A percentile compares a stretch with the other conserved stretches of the same genome.
These are phyloP conservation scores for Soucietia sequanensis DNA, from an alignment of 805 yeast species.

Conservation along the genomic window DNA sequence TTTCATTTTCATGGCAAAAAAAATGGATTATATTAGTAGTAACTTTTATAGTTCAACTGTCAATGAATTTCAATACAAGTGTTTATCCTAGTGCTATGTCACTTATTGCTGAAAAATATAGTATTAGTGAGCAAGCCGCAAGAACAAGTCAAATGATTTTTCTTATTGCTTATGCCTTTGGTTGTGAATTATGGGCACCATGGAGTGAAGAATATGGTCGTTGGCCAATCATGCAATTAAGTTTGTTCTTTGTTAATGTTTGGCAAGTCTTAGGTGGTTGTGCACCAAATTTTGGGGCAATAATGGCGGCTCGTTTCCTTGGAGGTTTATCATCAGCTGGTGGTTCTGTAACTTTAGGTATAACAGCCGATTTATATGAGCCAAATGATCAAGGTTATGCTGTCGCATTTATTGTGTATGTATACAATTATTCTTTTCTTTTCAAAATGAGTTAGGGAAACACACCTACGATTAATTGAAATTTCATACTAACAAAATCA, in stretches of 20 bases:
- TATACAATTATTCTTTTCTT: no score
- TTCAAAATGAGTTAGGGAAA: no score
- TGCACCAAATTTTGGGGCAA: conserved; percentile 27
- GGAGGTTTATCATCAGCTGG: conserved; percentile 34
- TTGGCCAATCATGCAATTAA: conserved; percentile 31
- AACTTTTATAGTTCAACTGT: conserved; percentile 35
- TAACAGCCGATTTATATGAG: conserved; percentile 35
- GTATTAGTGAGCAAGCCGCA: conserved; percentile 20
- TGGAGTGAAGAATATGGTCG: conserved; percentile 36
- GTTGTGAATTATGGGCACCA: conserved; percentile 36
- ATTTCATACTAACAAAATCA: no score
- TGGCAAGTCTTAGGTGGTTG: conserved; percentile 32
- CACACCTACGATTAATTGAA: no score
- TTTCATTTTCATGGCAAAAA: conserved; percentile 23
- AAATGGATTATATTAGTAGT: conserved; percentile 38
- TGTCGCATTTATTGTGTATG: conserved; percentile 30
- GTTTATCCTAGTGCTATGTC: conserved; percentile 27
- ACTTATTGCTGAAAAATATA: conserved; percentile 19
- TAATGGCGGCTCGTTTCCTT: conserved; percentile 23
- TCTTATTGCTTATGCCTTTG: conserved; percentile 29
- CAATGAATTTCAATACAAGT: conserved; percentile 42
- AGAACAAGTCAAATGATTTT: conserved; percentile 28
- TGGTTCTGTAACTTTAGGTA: conserved; percentile 33
- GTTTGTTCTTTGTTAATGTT: conserved; percentile 27
- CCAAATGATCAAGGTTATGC: conserved; percentile 31